phyloP scores from a whole-genome alignment of 441 rosid genomes.

The Croton setiger region DNA sequence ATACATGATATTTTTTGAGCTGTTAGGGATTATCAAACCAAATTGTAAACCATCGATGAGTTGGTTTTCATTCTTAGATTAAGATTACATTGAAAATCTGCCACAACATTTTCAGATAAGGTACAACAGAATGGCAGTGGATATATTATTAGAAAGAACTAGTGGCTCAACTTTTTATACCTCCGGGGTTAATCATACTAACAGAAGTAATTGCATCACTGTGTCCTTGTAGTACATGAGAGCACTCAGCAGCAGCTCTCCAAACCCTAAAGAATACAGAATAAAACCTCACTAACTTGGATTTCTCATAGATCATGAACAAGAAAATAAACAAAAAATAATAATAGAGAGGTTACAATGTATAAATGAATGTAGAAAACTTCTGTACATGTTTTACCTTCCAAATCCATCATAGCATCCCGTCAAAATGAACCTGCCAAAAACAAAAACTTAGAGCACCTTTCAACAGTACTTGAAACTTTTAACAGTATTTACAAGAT shows the following conservation, averaged over 20 bases:
- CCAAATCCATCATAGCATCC: constrained; percentile 92
- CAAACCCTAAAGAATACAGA: constrained; percentile 49
- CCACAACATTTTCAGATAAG: background rate
- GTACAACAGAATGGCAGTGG: background rate
- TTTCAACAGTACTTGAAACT: constrained; percentile 6
- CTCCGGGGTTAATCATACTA: constrained; percentile 46
- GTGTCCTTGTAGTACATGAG: constrained; percentile 87
- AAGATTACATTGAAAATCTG: background rate
- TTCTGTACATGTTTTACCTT: constrained; percentile 43
- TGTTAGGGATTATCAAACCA: background rate
- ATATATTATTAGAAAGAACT: background rate
- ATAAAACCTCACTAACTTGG: constrained; percentile 9
- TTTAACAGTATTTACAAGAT: background rate
- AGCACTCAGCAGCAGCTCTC: constrained; percentile 71
- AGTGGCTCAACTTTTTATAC: constrained; percentile 31
- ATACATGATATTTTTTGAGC: background rate
- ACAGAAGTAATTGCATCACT: constrained; percentile 68
- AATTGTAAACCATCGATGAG: background rate
- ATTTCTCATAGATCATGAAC: constrained; percentile 2
- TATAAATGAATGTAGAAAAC: constrained; percentile 3
- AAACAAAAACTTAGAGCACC: constrained; percentile 24
- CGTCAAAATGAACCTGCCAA: constrained; percentile 83
- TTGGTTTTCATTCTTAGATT: background rate
- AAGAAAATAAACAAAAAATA: constrained; percentile 9
- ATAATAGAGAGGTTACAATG: background rate